phyloP scores from a whole-genome alignment of 2,329 filamentous ascomycete genomes.

The Karstenula rhodostoma region DNA sequence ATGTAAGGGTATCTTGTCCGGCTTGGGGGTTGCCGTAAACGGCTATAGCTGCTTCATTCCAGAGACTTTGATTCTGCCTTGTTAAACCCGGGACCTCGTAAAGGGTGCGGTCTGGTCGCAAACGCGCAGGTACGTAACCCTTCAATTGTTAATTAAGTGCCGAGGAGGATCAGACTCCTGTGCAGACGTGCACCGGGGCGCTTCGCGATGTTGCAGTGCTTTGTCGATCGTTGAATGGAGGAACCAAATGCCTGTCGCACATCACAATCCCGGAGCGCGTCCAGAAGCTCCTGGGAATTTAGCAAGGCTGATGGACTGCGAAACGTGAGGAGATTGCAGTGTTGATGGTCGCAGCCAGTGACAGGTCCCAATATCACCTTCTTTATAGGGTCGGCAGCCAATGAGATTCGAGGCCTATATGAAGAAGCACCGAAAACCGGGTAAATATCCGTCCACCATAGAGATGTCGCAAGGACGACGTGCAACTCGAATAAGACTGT shows the following conservation, averaged over 20 bases:
- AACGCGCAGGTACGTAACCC: conserved; percentile 6
- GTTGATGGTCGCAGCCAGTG: conserved; percentile 4
- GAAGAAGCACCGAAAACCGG: conserved; percentile 2
- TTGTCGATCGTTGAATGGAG: conserved; percentile 22
- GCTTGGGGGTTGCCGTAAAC: conserved; percentile 19
- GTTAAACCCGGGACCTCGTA: not conserved
- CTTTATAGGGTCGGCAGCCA: conserved; percentile 5
- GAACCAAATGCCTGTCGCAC: conserved; percentile 31
- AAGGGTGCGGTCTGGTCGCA: not conserved
- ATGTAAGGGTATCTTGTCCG: conserved; percentile 4
- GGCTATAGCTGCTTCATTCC: conserved; percentile 4
- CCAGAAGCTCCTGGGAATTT: conserved; percentile 1
- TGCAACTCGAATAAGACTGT: not conserved
- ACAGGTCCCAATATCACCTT: conserved; percentile 7
- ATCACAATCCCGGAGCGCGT: conserved; percentile 21
- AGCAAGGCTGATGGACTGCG: conserved; percentile 33
- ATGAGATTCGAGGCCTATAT: not conserved
- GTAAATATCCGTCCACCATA: not conserved
- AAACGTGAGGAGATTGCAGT: conserved; percentile 13
- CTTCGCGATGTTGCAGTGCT: conserved; percentile 12
- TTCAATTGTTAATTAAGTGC: not conserved
- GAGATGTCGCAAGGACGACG: not conserved
- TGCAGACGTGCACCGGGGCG: not conserved
- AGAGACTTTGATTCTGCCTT: conserved; percentile 7
- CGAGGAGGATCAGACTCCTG: conserved; percentile 7